These are phyloP conservation scores for Haematococcus sp. DNA, from an alignment of 139 green algal species.

Conservation along the genomic window DNA sequence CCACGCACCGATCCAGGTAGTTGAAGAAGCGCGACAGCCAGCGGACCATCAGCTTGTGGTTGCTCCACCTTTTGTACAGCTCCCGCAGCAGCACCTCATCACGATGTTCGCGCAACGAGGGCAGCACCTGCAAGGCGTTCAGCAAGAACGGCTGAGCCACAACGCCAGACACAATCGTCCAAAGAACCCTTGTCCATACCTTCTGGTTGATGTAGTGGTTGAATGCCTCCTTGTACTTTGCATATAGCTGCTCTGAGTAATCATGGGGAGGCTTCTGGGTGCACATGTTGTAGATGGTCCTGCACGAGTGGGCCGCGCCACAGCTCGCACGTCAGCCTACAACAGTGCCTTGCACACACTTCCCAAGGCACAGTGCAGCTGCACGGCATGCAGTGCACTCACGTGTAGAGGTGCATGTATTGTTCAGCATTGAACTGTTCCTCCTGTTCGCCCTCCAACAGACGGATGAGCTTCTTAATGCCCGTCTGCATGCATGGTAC, in stretches of 20 bases:
- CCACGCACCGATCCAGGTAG: slow-evolving; percentile 90
- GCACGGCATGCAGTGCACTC: no score
- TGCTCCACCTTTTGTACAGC: slow-evolving; percentile 89
- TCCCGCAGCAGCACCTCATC: slow-evolving; percentile 92
- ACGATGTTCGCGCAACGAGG: slow-evolving; percentile 71
- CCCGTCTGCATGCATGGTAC: slow-evolving; percentile 62
- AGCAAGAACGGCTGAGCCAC: neutral
- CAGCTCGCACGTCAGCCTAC: neutral
- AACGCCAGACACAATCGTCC: no score
- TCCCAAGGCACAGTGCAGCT: no score
- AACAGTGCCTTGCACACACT: no score
- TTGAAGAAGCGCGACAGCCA: slow-evolving; percentile 99
- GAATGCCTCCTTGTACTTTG: slow-evolving; percentile 88
- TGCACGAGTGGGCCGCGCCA: slow-evolving; percentile 33
- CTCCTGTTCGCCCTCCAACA: slow-evolving; percentile 83
- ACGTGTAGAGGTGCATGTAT: slow-evolving; percentile 98
- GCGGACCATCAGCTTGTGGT: slow-evolving; percentile 98
- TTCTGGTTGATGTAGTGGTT: slow-evolving; percentile 89
- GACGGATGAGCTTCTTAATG: slow-evolving; percentile 91
- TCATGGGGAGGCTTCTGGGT: slow-evolving; percentile 99
- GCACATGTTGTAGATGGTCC: slow-evolving; percentile 99
- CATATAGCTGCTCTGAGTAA: slow-evolving; percentile 96
- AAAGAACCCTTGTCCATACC: slow-evolving; percentile 41
- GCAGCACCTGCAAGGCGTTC: slow-evolving; percentile 68
- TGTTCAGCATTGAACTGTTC: slow-evolving; percentile 90